Percentiles rank a stretch among this genome's conserved stretches.
Conservation (phyloP, 1,284 basidiomycete species). For the Ustilago esculenta region DNA sequence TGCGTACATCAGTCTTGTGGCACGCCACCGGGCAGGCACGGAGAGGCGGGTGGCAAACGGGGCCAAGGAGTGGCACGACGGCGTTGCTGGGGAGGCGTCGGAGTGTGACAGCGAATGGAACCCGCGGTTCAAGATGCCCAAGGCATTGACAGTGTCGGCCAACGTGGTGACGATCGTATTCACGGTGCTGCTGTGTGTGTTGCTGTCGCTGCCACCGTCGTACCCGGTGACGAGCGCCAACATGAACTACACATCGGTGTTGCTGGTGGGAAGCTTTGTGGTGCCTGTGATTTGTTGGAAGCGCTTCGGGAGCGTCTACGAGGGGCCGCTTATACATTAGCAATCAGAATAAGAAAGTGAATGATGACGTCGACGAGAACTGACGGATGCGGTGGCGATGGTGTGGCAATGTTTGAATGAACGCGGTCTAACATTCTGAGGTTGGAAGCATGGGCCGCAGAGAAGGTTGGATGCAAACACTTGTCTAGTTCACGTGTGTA, state of each 20-base stretch:
- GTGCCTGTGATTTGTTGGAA: conserved; percentile 15
- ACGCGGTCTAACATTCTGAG: too few relatives aligned
- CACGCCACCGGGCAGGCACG: conserved; percentile 2
- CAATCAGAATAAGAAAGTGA: too few relatives aligned
- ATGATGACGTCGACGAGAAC: too few relatives aligned
- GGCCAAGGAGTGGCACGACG: conserved; percentile 1
- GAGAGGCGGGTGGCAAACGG: not conserved
- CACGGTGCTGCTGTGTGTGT: conserved; percentile 25
- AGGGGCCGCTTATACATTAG: conserved; percentile 24
- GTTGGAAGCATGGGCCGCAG: too few relatives aligned
- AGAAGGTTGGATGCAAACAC: too few relatives aligned
- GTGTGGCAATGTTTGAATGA: too few relatives aligned
- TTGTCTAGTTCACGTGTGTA: too few relatives aligned
- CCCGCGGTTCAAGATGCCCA: conserved; percentile 24
- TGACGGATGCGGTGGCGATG: too few relatives aligned
- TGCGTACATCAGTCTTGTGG: conserved; percentile 12
- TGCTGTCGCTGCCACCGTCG: conserved; percentile 26
- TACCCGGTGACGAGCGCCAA: conserved; percentile 31
- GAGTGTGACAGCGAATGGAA: conserved; percentile 11
- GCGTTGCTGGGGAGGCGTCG: not conserved
- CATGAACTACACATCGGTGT: conserved; percentile 33
- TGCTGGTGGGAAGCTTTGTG: conserved; percentile 15
- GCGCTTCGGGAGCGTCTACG: too few relatives aligned
- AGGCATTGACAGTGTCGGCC: conserved; percentile 6
- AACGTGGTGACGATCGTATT: conserved; percentile 36